These are phyloP conservation scores for Suillus hirtellus DNA, from an alignment of 768 basidiomycete genomes.

Conservation along the genomic window DNA sequence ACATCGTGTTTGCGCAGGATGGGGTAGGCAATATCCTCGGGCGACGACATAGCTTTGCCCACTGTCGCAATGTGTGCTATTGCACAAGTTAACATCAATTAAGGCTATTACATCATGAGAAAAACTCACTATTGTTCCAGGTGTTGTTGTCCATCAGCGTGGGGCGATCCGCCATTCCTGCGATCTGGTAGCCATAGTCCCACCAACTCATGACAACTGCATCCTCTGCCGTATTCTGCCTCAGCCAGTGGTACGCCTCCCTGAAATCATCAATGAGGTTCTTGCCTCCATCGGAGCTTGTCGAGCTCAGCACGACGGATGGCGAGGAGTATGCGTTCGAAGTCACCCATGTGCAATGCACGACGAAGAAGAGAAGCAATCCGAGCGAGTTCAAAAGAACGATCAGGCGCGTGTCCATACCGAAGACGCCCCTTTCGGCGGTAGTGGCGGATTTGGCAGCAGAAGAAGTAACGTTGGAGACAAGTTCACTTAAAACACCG, in stretches of 20 bases:
- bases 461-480: constrained; percentile 40
- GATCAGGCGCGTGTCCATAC: constrained; percentile 76
- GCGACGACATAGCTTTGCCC: constrained; percentile 95
- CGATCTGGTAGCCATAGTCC: constrained; percentile 99
- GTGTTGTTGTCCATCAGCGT: constrained; percentile 99
- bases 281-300: constrained; percentile 78
- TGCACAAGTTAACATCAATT: constrained; percentile 12
- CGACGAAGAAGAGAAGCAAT: constrained; percentile 86
- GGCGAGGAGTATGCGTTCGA: constrained; percentile 95
- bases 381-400: constrained; percentile 74
- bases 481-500: constrained; percentile 40
- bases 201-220: constrained; percentile 99
- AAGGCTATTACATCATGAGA: constrained; percentile 4
- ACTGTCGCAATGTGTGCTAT: constrained; percentile 97
- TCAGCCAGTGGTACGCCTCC: constrained; percentile 98
- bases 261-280: constrained; percentile 99
- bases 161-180: constrained; percentile 96
- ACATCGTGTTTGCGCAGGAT: constrained; percentile 97
- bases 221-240: constrained; percentile 90
- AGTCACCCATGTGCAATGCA: constrained; percentile 97
- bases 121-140: constrained; percentile 93
- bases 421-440: constrained; percentile 66
- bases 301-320: constrained; percentile 89
- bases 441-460: constrained; percentile 25
- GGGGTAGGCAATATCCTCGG: constrained; percentile 95